Percentiles rank a stretch among this genome's conserved stretches.
Conservation (phyloP, 1,139 yeast genomes). For the Fermentozyma sake region DNA sequence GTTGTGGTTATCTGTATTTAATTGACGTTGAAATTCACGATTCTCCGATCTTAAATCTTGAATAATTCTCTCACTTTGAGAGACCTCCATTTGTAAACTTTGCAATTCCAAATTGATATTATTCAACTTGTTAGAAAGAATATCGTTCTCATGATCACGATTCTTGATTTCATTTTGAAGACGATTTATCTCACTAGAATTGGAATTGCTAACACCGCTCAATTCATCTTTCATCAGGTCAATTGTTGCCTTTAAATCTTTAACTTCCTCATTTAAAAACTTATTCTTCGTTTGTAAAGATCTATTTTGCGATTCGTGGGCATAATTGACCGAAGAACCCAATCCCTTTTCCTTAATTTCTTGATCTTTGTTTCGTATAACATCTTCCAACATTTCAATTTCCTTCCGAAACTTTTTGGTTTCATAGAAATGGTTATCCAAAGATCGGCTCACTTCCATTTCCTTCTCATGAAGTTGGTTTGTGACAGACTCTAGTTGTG, state of each 20-base stretch:
- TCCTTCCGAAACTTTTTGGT: conserved; percentile 8
- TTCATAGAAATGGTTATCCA: conserved; percentile 4
- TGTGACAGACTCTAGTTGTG: not conserved
- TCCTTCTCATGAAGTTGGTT: conserved; percentile 2
- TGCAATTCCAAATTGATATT: too few species aligned
- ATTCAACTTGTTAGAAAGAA: too few species aligned
- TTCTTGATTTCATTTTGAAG: not conserved
- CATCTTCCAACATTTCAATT: conserved; percentile 10
- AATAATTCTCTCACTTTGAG: too few species aligned
- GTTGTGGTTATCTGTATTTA: too few species aligned
- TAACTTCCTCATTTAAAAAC: conserved; percentile 1
- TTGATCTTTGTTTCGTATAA: conserved; percentile 7
- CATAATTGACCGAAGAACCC: conserved; percentile 5
- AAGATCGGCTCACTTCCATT: conserved; percentile 1
- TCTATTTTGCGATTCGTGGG: conserved; percentile 8
- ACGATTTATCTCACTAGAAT: not conserved
- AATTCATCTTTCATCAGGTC: conserved; percentile 1
- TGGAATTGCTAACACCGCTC: conserved; percentile 1
- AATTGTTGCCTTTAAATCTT: conserved; percentile 3
- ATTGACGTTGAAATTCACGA: too few species aligned
- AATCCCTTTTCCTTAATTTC: conserved; percentile 9
- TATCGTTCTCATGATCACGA: not conserved
- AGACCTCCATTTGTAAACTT: too few species aligned
- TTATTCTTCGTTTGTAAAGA: conserved; percentile 5
- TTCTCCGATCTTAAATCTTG: too few species aligned